Evolutionary conservation across 345 rosid genomes (phyloP), one percentile per base, ranked within the genome.

Genomic region (Bretschneidera sinensis): DNA sequence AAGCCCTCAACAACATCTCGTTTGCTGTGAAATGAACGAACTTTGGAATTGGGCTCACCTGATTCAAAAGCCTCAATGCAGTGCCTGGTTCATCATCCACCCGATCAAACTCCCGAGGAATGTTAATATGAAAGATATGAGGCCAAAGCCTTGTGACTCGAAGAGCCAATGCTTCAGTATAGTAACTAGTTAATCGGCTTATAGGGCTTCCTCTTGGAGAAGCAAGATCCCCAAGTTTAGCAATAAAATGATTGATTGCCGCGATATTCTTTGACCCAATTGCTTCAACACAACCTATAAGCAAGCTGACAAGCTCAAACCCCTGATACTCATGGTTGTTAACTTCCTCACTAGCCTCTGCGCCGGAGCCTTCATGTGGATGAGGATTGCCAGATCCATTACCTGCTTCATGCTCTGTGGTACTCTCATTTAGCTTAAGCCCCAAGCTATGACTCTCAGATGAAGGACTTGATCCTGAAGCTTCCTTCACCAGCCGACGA

Each of bases 81-180:
- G 79, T 73, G 52, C 96, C 99, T 10, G 77, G 64, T 57, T 88
- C 92, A 63, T 94, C 96, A 0, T 80, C 84, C 0, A 61, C 70
- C 67, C 95, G 83, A 53, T 88, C 97, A 57, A 86, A 67, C 39
- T 90, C 99, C 49, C 97, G 74, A 50, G 99, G 97, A 9, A 85
- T 65, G 18, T 79, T 79, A 58, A 94, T 72, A 55, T 90, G 95
- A 74, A 94, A 94, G 52, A 85, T 58, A 56, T 81, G 96, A 65
- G 99, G 97, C 96, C 95, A 94, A 66, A 90, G 77, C 78, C 96
- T 82, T 1, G 91, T 65, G 0, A 83, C 89, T 63, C 99, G 69
- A 9, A 94, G 76, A 13, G 96, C 84, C 55, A 94, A 71, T 8
- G 95, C 99, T 74, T 94, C 99, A 0, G 88, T 85, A 48, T 85